Percentiles rank a stretch among this genome's conserved stretches.
These are phyloP conservation scores for Evansstolkia leycettana DNA, from an alignment of 495 filamentous ascomycete genomes.

Conservation along the genomic window DNA sequence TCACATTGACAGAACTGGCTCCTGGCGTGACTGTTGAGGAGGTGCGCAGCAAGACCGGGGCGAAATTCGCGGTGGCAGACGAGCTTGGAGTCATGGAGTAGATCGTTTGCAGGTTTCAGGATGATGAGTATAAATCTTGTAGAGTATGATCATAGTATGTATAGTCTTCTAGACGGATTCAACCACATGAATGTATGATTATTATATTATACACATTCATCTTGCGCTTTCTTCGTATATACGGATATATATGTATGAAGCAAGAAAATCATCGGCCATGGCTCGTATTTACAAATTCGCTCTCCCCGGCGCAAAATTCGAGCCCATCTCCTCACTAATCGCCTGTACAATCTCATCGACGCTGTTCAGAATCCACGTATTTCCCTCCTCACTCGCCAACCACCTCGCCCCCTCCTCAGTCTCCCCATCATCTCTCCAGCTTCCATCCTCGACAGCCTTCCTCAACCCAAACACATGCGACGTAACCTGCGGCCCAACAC, in stretches of 20 bases:
- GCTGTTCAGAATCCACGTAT: conserved; percentile 55
- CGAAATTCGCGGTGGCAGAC: conserved; percentile 60
- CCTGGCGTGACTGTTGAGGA: conserved; percentile 78
- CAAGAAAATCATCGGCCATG: not conserved
- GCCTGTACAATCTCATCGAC: conserved; percentile 56
- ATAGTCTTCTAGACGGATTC: not conserved
- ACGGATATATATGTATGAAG: no score
- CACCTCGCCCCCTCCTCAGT: conserved; percentile 43
- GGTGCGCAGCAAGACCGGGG: conserved; percentile 73
- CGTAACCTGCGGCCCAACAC: conserved; percentile 65
- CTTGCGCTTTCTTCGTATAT: no score
- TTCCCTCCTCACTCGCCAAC: conserved; percentile 62
- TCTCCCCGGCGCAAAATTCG: conserved; percentile 46
- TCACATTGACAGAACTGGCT: conserved; percentile 74
- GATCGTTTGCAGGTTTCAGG: conserved; percentile 2
- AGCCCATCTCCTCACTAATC: conserved; percentile 44
- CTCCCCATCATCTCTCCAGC: conserved; percentile 39
- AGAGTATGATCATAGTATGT: not conserved
- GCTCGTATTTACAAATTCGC: conserved; percentile 40
- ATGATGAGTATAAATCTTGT: not conserved
- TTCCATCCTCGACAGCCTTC: conserved; percentile 60
- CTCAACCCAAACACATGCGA: conserved; percentile 63
- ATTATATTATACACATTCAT: no score
- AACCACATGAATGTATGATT: not conserved
- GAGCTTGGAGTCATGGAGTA: conserved; percentile 67